These are phyloP conservation scores for Lepidium campestre DNA, from an alignment of 441 rosid species.

Conservation along the genomic window DNA sequence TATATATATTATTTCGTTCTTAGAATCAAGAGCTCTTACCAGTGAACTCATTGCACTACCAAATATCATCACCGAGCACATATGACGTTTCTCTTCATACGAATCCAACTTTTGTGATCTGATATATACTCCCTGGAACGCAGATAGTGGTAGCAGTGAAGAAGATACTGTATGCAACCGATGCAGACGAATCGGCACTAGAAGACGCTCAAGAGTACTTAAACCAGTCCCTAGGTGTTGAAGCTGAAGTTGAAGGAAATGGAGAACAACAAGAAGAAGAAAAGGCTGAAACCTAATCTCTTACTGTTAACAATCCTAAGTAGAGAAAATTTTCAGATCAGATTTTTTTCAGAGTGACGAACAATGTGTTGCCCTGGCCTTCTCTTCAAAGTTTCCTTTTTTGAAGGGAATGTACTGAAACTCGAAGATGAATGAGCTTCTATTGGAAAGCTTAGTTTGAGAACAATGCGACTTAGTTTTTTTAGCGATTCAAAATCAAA, in stretches of 20 bases:
- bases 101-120: neutral
- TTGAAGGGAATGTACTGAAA: neutral
- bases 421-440: constrained; percentile 27
- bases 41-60: neutral
- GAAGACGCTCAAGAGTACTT: constrained; percentile 80
- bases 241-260: constrained; percentile 29
- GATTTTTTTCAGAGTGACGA: neutral
- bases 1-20: neutral
- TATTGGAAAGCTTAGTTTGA: constrained; percentile 6
- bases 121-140: constrained; percentile 6
- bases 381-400: constrained; percentile 14
- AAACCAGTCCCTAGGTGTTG: constrained; percentile 31
- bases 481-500: neutral
- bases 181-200: constrained; percentile 72
- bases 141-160: constrained; percentile 79
- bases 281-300: constrained; percentile 11
- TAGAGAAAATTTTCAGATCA: neutral
- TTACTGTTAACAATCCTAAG: constrained; percentile 14
- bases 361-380: constrained; percentile 11
- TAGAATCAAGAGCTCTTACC: neutral
- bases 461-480: neutral
- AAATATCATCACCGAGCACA: neutral
- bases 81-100: neutral
- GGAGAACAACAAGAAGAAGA: constrained; percentile 6
- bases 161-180: constrained; percentile 82